Evolutionary conservation across 805 yeast genomes (phyloP), one percentile per base, ranked within the genome.

Genomic region (Saccharomycopsis sp.): DNA sequence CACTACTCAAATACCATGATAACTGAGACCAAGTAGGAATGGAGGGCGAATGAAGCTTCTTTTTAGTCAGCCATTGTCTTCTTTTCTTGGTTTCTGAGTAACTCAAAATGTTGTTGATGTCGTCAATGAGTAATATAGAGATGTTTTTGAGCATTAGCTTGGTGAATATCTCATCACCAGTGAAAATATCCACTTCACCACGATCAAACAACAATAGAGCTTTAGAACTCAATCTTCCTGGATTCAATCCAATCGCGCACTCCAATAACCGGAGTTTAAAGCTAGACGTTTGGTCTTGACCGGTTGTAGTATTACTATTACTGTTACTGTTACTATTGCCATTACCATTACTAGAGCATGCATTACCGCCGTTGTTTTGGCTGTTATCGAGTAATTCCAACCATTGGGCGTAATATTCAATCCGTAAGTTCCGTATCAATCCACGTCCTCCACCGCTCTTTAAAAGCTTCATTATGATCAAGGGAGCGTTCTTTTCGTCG

Each of bases 381-480:
- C 55, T 54, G 3, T 62, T 52, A 12, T 74, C 81, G 52, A 84
- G 72, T 20, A 79, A 58, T 3, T 72, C 61, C 17, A 87, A 58
- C 87, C 92, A 82, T 23, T 72, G 69, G 0, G 91, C 82, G 64
- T 83, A 79, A 64, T 87, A 87, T 47, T 84, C 82, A 1, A 86
- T 5, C 3, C 72, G 63, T 12, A 81, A 56, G 59, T 84, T 81
- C 41, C 80, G 73, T 22, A 86, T 61, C 51, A 75, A 72, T 1
- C 83, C 63, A 25, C 77, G 80, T 3, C 77, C 55, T 2, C 67
- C 68, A 9, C 72, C 71, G 3, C 71, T 71, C 8, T 70, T 64
- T 25, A 69, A 70, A 2, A 73, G 62, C 53, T 75, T 76, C 15
- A 78, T 57, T 1, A 76, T 75, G 0, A 81, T 61, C 57, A 76